Conservation (phyloP, 1,284 basidiomycete species). For the Sanghuangporus sanghuang region DNA sequence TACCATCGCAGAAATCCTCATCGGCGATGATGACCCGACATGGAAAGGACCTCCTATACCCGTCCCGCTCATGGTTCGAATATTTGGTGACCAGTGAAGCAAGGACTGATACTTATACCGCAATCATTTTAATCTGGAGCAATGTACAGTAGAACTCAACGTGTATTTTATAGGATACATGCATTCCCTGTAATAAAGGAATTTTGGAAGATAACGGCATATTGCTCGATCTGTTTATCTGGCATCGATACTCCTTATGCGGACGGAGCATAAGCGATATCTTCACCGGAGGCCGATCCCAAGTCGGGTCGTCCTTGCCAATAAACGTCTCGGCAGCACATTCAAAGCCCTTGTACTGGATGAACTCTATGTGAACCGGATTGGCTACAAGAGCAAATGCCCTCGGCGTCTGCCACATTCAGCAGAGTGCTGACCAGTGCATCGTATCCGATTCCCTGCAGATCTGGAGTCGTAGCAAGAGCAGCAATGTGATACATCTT, state of each 20-base stretch:
- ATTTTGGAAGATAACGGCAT: neutral
- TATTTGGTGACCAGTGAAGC: slow-evolving; percentile 6
- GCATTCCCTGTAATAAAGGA: neutral
- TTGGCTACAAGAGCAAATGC: too few species aligned
- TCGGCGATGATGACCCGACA: slow-evolving; percentile 22
- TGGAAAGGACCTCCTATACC: slow-evolving; percentile 19
- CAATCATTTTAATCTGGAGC: neutral
- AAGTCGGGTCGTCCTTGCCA: neutral
- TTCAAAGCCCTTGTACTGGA: neutral
- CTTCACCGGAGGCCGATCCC: neutral
- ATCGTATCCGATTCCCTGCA: neutral
- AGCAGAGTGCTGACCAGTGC: neutral
- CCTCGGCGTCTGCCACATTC: neutral
- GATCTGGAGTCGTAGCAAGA: neutral
- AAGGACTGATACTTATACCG: neutral
- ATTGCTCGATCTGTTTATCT: too few species aligned
- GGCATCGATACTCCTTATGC: too few species aligned
- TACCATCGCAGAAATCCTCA: slow-evolving; percentile 14
- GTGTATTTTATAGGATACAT: neutral
- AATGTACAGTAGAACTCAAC: neutral
- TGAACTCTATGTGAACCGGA: neutral
- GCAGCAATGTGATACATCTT: neutral
- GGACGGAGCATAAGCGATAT: neutral
- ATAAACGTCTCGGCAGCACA: neutral
- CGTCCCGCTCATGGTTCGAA: slow-evolving; percentile 14